Conservation (phyloP, 495 filamentous ascomycete species). For the Cairneyella variabilis region DNA sequence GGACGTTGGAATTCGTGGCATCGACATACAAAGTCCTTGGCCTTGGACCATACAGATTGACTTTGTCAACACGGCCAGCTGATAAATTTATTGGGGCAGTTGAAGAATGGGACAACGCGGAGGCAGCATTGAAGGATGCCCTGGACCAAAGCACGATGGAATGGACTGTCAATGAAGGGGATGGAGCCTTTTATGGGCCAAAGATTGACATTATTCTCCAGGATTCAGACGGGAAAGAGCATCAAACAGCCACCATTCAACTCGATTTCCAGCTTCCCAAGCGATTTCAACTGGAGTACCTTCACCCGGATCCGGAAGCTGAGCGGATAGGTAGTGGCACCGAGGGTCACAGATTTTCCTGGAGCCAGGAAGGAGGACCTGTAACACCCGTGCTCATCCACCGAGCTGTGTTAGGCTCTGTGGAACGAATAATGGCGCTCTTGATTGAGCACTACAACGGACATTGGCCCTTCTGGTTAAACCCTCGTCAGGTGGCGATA, state of each 20-base stretch:
- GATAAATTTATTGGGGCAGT: constrained; percentile 74
- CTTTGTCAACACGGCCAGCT: constrained; percentile 74
- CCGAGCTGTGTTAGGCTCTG: constrained; percentile 79
- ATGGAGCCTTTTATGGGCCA: constrained; percentile 92
- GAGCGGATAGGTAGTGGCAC: constrained; percentile 53
- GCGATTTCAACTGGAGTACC: constrained; percentile 73
- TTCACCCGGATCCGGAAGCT: constrained; percentile 67
- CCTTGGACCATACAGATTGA: constrained; percentile 69
- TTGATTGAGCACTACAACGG: constrained; percentile 82
- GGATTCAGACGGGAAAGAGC: constrained; percentile 81
- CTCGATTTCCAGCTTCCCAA: constrained; percentile 91
- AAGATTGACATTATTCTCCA: constrained; percentile 89
- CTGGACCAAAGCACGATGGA: constrained; percentile 59
- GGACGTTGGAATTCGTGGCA: constrained; percentile 75
- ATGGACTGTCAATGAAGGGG: constrained; percentile 74
- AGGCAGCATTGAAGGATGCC: constrained; percentile 65
- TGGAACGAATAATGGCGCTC: constrained; percentile 84
- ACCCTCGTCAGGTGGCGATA: constrained; percentile 75
- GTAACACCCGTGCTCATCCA: constrained; percentile 84
- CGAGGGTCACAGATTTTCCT: constrained; percentile 37
- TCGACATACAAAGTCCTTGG: constrained; percentile 73
- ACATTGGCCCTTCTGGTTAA: constrained; percentile 89
- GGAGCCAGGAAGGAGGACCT: constrained; percentile 41
- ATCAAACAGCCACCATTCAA: constrained; percentile 90
- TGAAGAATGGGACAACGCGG: constrained; percentile 81